Evolutionary conservation across 1,139 yeast genomes (phyloP), one percentile per base, ranked within the genome.

Genomic region (Lodderomyces orthopsilosis): DNA sequence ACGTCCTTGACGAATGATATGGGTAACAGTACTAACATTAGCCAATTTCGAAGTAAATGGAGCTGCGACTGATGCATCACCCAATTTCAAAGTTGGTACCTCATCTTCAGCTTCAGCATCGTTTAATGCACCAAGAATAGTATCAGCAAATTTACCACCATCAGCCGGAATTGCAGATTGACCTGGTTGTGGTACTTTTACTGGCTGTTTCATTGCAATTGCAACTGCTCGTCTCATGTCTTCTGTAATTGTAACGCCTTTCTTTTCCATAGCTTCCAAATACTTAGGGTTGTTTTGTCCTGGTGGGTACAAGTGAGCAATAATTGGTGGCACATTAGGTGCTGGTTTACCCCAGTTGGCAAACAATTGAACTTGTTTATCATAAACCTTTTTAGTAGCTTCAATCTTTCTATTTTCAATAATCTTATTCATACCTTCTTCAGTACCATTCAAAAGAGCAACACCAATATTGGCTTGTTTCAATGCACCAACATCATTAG

Each of bases 21-120:
- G 85, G 43, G 96, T 87, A 46, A 94, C 97, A 44, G 98, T 85
- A 45, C 93, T 80, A 40, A 94, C 98, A 61, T 86, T 87, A 30
- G 96, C 81, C 54, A 93, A 79, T 63, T 93, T 93, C 22, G 98
- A 91, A 15, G 99, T 93, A 63, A 93, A 90, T 38, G 99, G 99
- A 33, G 99, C 99, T 45, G 99, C 99, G 57, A 94, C 96, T 22
- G 98, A 91, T 8, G 99, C 99, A 70, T 93, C 99, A 57, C 99
- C 99, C 45, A 93, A 75, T 64, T 93, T 94, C 68, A 93, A 77
- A 39, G 87, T 82, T 46, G 99, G 98, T 0, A 94, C 95, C 54
- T 91, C 98, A 45, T 74, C 85, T 44, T 83, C 93, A 24, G 76
- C 86, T 52, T 81, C 90, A 43, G 81, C 80, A 45, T 81, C 85